phyloP scores from a whole-genome alignment of 495 filamentous ascomycete species.

The Podospora fimiseda region DNA sequence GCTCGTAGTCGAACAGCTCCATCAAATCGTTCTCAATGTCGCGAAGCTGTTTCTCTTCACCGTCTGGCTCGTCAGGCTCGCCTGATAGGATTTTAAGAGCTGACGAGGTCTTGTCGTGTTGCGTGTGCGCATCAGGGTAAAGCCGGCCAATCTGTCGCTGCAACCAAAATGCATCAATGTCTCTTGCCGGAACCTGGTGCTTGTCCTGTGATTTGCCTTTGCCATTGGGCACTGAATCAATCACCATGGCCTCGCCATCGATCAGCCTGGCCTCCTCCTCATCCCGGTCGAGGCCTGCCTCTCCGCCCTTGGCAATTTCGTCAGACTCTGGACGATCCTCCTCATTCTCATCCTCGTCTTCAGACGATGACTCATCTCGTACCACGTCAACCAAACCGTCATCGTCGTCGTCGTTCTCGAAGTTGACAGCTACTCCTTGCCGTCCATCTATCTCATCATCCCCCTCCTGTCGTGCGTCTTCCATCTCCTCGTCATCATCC shows the following conservation, averaged over 20 bases:
- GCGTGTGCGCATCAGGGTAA: conserved; percentile 83
- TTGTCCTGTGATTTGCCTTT: conserved; percentile 46
- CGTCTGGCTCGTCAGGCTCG: conserved; percentile 60
- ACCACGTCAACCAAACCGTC: conserved; percentile 74
- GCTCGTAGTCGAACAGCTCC: conserved; percentile 96
- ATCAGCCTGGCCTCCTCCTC: conserved; percentile 45
- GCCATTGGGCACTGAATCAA: conserved; percentile 53
- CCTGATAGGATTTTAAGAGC: conserved; percentile 76
- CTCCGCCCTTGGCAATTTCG: conserved; percentile 49
- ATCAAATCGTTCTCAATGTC: conserved; percentile 98
- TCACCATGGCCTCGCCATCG: conserved; percentile 69
- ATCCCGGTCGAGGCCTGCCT: conserved; percentile 44
- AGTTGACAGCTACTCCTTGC: conserved; percentile 95
- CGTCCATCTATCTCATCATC: conserved; percentile 86
- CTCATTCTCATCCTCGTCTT: conserved; percentile 59
- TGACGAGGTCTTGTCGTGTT: conserved; percentile 78
- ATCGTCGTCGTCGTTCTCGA: conserved; percentile 88
- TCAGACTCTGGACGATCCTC: conserved; percentile 56
- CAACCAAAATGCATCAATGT: conserved; percentile 97
- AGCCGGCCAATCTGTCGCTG: conserved; percentile 84
- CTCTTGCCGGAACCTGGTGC: conserved; percentile 64
- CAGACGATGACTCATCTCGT: conserved; percentile 79
- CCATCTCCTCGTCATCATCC: conserved; percentile 91
- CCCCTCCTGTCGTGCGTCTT: conserved; percentile 55
- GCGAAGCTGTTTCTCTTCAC: conserved; percentile 71